Evolutionary conservation across 257 asterid species (phyloP).

Genomic region (Hygrophila difformis): DNA sequence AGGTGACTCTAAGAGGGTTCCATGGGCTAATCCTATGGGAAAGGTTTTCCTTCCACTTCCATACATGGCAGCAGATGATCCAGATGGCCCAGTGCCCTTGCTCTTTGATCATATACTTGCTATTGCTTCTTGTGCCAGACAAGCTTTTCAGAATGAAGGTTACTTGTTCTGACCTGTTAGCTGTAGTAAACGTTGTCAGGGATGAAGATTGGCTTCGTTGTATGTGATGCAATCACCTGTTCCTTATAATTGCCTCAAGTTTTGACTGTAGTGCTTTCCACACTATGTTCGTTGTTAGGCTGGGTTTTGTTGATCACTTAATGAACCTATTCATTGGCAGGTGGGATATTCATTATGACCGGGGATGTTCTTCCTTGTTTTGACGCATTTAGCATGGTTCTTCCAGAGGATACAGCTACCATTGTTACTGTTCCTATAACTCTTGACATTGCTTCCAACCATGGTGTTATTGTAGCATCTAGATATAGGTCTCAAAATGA

Average conservation of each 20-base stretch:
- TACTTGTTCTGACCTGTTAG: conserved; percentile 24
- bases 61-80: conserved; percentile 84
- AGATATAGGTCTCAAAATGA: conserved; percentile 30
- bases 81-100: conserved; percentile 87
- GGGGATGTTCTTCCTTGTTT: conserved; percentile 99
- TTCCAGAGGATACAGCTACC: conserved; percentile 79
- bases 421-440: conserved; percentile 87
- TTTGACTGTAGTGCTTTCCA: conserved; percentile 10
- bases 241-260: conserved; percentile 16
- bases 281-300: conserved; percentile 6
- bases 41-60: conserved; percentile 97
- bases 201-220: conserved; percentile 20
- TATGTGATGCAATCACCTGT: conserved; percentile 19
- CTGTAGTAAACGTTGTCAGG: conserved; percentile 21
- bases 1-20: conserved; percentile 97
- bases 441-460: conserved; percentile 89
- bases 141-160: conserved; percentile 81
- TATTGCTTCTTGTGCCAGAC: conserved; percentile 86
- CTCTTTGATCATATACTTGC: conserved; percentile 97
- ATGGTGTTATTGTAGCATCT: conserved; percentile 93
- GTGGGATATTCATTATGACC: conserved; percentile 91
- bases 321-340: conserved; percentile 35
- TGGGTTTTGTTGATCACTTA: conserved; percentile 11
- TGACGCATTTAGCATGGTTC: conserved; percentile 83
- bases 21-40: conserved; percentile 99